A percentile compares a stretch with the other conserved stretches of the same genome.
phyloP scores from a whole-genome alignment of 768 basidiomycete species.

The Phylloporus rhodoxanthus region DNA sequence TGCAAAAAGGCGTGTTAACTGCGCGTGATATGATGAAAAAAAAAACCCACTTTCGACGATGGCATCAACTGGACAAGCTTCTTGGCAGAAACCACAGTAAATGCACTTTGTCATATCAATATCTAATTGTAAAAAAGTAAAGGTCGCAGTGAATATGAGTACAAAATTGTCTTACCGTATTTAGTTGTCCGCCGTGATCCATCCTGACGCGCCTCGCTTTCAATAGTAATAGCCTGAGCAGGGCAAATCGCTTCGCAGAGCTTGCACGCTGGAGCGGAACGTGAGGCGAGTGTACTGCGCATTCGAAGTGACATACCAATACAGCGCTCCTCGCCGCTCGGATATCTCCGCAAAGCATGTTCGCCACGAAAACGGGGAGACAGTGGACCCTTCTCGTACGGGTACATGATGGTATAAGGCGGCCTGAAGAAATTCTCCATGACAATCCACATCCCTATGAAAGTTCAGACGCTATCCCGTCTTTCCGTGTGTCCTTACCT shows the following conservation, averaged over 20 bases:
- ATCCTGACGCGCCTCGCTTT: conserved; percentile 92
- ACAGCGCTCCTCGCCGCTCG: conserved; percentile 96
- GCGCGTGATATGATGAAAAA: conserved; percentile 6
- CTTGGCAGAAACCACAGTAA: conserved; percentile 99
- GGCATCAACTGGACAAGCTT: conserved; percentile 98
- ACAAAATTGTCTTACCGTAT: conserved; percentile 59
- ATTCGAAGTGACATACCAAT: conserved; percentile 62
- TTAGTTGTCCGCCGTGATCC: conserved; percentile 95
- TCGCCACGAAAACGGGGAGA: conserved; percentile 98
- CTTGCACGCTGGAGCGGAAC: conserved; percentile 72
- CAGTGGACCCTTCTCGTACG: conserved; percentile 95
- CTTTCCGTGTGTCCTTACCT: conserved; percentile 46
- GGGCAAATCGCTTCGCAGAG: conserved; percentile 99
- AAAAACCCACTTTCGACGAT: conserved; percentile 88
- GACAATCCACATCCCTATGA: conserved; percentile 95
- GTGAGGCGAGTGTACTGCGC: conserved; percentile 4
- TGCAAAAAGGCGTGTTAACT: conserved; percentile 27
- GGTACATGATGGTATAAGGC: conserved; percentile 98
- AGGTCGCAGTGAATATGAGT: not conserved
- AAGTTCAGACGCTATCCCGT: conserved; percentile 7
- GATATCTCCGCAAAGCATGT: conserved; percentile 93
- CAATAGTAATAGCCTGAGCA: conserved; percentile 98
- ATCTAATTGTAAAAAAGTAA: conserved; percentile 42
- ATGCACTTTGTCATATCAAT: conserved; percentile 99
- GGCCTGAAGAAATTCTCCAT: conserved; percentile 87